Conservation (phyloP, 495 filamentous ascomycete genomes). For the Echria macrotheca region DNA sequence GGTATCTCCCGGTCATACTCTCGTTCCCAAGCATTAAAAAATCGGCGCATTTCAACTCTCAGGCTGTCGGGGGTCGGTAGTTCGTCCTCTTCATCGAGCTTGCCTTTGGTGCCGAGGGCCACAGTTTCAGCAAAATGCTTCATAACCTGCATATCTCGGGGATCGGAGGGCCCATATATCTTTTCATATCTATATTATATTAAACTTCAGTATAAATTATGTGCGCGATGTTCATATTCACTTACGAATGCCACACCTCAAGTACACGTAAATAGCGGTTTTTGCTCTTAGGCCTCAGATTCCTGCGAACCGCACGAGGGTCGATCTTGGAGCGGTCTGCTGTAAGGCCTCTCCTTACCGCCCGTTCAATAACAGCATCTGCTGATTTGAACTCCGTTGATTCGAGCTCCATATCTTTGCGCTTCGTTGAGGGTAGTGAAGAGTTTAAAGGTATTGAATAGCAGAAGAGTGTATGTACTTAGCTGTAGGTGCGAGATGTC, state of each 20-base stretch:
- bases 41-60: neutral
- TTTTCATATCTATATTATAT: neutral
- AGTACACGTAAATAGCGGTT: neutral
- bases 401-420: slow-evolving; percentile 5
- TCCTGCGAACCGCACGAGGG: slow-evolving; percentile 4
- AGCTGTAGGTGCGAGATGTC: slow-evolving; percentile 1
- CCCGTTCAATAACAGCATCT: slow-evolving; percentile 1
- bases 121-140: slow-evolving; percentile 1
- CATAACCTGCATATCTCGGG: slow-evolving; percentile 4
- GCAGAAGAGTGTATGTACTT: slow-evolving; percentile 5
- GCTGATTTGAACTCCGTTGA: neutral
- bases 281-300: slow-evolving; percentile 11
- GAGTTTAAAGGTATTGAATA: slow-evolving; percentile 1
- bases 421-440: slow-evolving; percentile 5
- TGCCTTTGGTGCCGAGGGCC: neutral
- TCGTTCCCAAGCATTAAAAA: neutral
- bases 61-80: neutral
- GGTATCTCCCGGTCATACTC: neutral
- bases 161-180: slow-evolving; percentile 10
- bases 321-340: slow-evolving; percentile 7
- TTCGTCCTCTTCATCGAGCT: slow-evolving; percentile 1
- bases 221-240: slow-evolving; percentile 3
- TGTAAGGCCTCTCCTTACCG: slow-evolving; percentile 3
- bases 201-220: slow-evolving; percentile 3
- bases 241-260: slow-evolving; percentile 9